These are phyloP conservation scores for Lophiotrema nucula DNA, from an alignment of 495 filamentous ascomycete species.

Conservation along the genomic window DNA sequence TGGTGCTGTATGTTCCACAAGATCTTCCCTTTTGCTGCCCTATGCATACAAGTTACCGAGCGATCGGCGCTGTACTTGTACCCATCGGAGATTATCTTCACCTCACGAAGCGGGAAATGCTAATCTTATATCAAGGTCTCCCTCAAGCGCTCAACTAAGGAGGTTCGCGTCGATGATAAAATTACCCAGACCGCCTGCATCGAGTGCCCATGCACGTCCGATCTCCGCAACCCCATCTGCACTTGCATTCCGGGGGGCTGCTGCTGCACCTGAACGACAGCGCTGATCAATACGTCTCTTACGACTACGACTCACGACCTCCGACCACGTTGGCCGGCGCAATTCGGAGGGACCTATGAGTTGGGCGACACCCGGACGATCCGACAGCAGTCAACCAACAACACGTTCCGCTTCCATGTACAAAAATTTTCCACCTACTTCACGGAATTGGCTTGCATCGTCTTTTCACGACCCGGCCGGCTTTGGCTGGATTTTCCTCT, in stretches of 20 bases:
- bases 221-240: not conserved
- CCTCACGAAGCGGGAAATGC: not conserved
- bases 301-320: too few relatives aligned
- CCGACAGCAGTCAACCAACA: too few relatives aligned
- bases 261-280: constrained; percentile 18
- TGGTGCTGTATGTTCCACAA: constrained; percentile 11
- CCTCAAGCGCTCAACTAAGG: constrained; percentile 8
- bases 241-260: constrained; percentile 17
- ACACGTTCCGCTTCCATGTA: too few relatives aligned
- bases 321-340: too few relatives aligned
- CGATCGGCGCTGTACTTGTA: not conserved
- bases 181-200: constrained; percentile 3
- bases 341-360: too few relatives aligned
- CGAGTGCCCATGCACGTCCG: constrained; percentile 18
- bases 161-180: constrained; percentile 4
- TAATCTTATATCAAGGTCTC: constrained; percentile 6
- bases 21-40: not conserved
- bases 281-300: too few relatives aligned
- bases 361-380: too few relatives aligned
- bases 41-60: not conserved
- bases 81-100: not conserved
- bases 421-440: too few relatives aligned
- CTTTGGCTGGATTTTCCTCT: too few relatives aligned
- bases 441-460: too few relatives aligned
- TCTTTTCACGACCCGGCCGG: too few relatives aligned